Conservation (phyloP, 139 green algal genomes). For the Micractinium conductrix region DNA sequence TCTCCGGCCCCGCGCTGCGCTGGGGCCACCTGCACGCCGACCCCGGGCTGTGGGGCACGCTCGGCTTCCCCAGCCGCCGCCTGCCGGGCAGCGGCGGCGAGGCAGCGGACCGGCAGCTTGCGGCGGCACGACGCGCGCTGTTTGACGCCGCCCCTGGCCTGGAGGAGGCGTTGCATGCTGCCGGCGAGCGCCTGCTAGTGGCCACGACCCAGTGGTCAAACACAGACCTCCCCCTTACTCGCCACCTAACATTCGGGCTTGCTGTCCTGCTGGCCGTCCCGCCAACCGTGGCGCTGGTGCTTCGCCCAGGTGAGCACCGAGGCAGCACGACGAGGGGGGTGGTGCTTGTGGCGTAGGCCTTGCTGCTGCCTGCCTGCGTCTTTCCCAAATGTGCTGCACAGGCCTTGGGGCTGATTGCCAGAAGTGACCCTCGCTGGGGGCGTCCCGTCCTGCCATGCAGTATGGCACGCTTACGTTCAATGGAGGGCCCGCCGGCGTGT, state of each 20-base stretch:
- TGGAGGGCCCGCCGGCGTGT: not conserved
- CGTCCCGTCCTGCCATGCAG: not conserved
- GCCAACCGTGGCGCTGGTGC: not conserved
- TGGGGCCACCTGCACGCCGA: not conserved
- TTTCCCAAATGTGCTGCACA: too few relatives aligned
- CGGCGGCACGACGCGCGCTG: not conserved
- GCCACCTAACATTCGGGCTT: too few relatives aligned
- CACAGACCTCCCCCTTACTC: too few relatives aligned
- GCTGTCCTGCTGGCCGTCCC: not conserved
- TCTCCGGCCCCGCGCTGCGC: not conserved
- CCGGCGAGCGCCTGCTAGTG: not conserved
- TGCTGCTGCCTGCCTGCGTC: not conserved
- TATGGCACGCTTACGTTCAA: not conserved
- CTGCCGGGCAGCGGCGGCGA: not conserved
- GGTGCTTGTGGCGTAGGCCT: too few relatives aligned
- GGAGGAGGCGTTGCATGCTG: not conserved
- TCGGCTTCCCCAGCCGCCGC: constrained; percentile 2
- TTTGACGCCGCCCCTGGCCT: not conserved
- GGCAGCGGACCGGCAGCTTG: not conserved
- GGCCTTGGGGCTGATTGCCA: too few relatives aligned
- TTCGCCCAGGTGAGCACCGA: not conserved
- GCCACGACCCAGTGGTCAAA: too few relatives aligned
- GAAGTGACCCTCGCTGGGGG: too few relatives aligned
- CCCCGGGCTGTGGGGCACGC: not conserved
- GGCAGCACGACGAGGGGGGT: too few relatives aligned